Evolutionary conservation across 2,329 filamentous ascomycete species (phyloP), one percentile per base, ranked within the genome.

Genomic region (Trichophyton simii): DNA sequence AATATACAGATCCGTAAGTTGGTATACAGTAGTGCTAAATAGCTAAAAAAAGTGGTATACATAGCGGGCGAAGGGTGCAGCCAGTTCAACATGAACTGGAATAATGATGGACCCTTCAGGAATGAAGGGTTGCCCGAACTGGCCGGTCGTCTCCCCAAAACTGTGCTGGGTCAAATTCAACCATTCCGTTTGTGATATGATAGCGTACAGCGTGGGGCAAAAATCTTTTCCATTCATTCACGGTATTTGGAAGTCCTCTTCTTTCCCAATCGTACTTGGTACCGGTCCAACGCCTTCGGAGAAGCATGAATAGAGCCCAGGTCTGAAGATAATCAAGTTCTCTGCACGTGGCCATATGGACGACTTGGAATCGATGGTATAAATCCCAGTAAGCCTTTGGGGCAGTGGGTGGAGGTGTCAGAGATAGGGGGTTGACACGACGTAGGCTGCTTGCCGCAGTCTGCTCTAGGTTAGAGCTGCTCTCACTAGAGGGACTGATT

Each of bases 141-240:
- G 52, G 52, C n/a, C 25, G n/a, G 7, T 55, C 52, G n/a, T 60
- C 31, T n/a, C 60, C 61, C 62, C 66, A 69, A 2, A 36, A 59
- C 2, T 68, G 71, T 8, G 25, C 20, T 3, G 72, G 72, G 1
- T 67, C 1, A 25, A 81, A 70, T 2, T 71, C 41, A 8, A 82
- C 70, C n/a, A 67, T 60, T 0, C 79, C 79, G 0, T 69, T 71
- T 0, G 67, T 63, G 0, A 72, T 75, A 36, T 64, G 67, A 63
- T 79, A 79, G 31, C 60, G 57, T 8, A 76, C 64, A 1, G 66
- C 64, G 22, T 71, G 70, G 0, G 76, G 76, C 6, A 83, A 60
- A 61, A 82, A 80, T 46, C 74, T 72, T 11, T 68, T 68, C 71
- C 81, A 82, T 66, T 81, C 78, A 55, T 72, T 68, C n/a, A 82